Evolutionary conservation across 2,329 filamentous ascomycete genomes (phyloP).

Genomic region (Aspergillus phoenicis): DNA sequence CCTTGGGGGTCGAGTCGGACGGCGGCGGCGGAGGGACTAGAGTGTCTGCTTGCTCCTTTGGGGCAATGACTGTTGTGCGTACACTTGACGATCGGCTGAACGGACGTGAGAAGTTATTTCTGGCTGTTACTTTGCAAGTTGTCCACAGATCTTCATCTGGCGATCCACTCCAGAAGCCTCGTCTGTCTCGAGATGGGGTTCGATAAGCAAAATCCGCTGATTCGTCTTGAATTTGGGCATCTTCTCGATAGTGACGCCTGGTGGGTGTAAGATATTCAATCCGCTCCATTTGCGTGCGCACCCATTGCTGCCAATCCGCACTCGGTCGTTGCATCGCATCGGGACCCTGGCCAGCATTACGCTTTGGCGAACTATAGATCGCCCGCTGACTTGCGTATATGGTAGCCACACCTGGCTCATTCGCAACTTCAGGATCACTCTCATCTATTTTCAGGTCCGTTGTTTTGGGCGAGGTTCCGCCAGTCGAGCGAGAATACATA

Average conservation of each 20-base stretch:
- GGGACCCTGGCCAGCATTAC: conserved; percentile 1
- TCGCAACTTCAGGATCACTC: conserved; percentile 15
- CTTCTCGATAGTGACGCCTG: conserved; percentile 42
- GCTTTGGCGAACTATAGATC: conserved; percentile 36
- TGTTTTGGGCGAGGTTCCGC: conserved; percentile 33
- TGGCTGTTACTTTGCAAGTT: conserved; percentile 15
- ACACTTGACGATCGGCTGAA: conserved; percentile 38
- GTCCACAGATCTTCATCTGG: background rate
- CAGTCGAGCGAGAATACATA: conserved; percentile 47
- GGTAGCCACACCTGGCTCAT: conserved; percentile 40
- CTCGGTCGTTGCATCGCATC: conserved; percentile 25
- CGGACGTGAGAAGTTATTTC: conserved; percentile 42
- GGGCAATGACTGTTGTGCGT: conserved; percentile 23
- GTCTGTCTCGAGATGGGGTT: conserved; percentile 3
- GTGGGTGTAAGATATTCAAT: conserved; percentile 30
- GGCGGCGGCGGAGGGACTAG: conserved; percentile 2
- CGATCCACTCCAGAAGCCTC: background rate
- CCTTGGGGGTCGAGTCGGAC: conserved; percentile 6
- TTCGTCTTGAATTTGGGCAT: conserved; percentile 39
- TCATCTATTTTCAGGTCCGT: conserved; percentile 9
- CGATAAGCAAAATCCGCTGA: conserved; percentile 20
- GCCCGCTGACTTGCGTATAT: conserved; percentile 37
- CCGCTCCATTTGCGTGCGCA: conserved; percentile 39
- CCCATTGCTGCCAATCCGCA: conserved; percentile 43
- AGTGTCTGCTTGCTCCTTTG: conserved; percentile 10